These are phyloP conservation scores for Phytophthora capsici DNA, from an alignment of 352 stramenopile genomes.

Conservation along the genomic window DNA sequence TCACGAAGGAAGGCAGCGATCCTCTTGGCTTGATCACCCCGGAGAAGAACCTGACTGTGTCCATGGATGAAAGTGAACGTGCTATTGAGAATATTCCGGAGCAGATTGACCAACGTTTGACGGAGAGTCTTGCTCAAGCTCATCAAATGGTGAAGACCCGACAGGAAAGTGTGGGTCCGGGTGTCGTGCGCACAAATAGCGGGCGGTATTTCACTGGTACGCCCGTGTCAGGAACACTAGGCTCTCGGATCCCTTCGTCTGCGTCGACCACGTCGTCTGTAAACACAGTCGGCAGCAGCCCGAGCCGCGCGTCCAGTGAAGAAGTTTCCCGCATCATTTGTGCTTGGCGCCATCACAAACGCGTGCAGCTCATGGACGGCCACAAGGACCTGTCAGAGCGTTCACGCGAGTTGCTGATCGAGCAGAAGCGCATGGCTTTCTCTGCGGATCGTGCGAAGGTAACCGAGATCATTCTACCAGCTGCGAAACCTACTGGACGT, in stretches of 20 bases:
- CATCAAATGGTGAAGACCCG: slow-evolving; percentile 81
- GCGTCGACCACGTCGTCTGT: slow-evolving; percentile 47
- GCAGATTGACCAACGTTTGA: slow-evolving; percentile 79
- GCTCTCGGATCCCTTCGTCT: slow-evolving; percentile 56
- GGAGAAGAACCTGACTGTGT: slow-evolving; percentile 78
- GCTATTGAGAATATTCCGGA: slow-evolving; percentile 90
- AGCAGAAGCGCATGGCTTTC: slow-evolving; percentile 90
- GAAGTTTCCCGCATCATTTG: slow-evolving; percentile 84
- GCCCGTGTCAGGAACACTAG: slow-evolving; percentile 47
- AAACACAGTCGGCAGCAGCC: slow-evolving; percentile 51
- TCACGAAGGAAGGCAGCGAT: slow-evolving; percentile 93
- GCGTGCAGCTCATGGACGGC: slow-evolving; percentile 86
- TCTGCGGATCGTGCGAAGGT: slow-evolving; percentile 84
- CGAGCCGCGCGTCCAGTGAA: slow-evolving; percentile 66
- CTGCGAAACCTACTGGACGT: slow-evolving; percentile 49
- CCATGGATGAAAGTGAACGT: slow-evolving; percentile 82
- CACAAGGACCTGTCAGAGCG: slow-evolving; percentile 86
- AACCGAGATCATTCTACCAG: slow-evolving; percentile 85
- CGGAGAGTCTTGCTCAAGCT: slow-evolving; percentile 75
- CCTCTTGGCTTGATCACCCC: slow-evolving; percentile 57
- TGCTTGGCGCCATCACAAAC: slow-evolving; percentile 87
- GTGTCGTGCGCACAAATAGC: slow-evolving; percentile 61
- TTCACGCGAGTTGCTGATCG: slow-evolving; percentile 81
- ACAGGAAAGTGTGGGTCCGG: slow-evolving; percentile 48
- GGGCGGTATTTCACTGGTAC: slow-evolving; percentile 46